A percentile compares a stretch with the other conserved stretches of the same genome.
These are phyloP conservation scores for Saccharomycopsis amapae DNA, from an alignment of 805 yeast species.

Conservation along the genomic window DNA sequence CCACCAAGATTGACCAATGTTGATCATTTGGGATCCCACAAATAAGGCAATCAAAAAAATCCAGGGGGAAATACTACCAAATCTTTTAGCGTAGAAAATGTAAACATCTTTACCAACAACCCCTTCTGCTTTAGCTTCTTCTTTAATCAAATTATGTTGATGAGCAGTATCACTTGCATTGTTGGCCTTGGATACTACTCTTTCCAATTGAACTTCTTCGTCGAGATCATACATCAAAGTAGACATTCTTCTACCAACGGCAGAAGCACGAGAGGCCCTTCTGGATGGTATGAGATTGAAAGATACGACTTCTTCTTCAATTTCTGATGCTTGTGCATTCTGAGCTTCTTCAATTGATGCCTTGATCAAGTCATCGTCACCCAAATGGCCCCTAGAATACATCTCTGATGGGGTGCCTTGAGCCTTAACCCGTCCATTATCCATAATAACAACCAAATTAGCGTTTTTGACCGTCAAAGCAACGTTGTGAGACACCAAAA, in stretches of 20 bases:
- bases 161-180: no score
- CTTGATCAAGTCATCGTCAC: slow-evolving; percentile 77
- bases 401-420: slow-evolving; percentile 74
- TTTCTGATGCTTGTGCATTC: slow-evolving; percentile 22
- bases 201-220: slow-evolving; percentile 32
- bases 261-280: slow-evolving; percentile 21
- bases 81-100: slow-evolving; percentile 52
- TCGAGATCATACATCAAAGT: slow-evolving; percentile 29
- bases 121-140: slow-evolving; percentile 82
- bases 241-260: slow-evolving; percentile 27
- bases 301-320: slow-evolving; percentile 24
- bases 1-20: slow-evolving; percentile 84
- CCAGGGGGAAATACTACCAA: slow-evolving; percentile 63
- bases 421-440: slow-evolving; percentile 70
- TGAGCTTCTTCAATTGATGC: slow-evolving; percentile 54
- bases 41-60: slow-evolving; percentile 40
- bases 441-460: slow-evolving; percentile 69
- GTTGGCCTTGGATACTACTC: slow-evolving; percentile 34
- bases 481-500: slow-evolving; percentile 90
- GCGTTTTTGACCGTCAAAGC: slow-evolving; percentile 83
- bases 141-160: slow-evolving; percentile 73
- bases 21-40: slow-evolving; percentile 48
- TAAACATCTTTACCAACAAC: slow-evolving; percentile 73
- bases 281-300: no score
- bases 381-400: slow-evolving; percentile 63